Conservation (phyloP, 2,329 filamentous ascomycete species). For the Lasiodiplodia citricola region DNA sequence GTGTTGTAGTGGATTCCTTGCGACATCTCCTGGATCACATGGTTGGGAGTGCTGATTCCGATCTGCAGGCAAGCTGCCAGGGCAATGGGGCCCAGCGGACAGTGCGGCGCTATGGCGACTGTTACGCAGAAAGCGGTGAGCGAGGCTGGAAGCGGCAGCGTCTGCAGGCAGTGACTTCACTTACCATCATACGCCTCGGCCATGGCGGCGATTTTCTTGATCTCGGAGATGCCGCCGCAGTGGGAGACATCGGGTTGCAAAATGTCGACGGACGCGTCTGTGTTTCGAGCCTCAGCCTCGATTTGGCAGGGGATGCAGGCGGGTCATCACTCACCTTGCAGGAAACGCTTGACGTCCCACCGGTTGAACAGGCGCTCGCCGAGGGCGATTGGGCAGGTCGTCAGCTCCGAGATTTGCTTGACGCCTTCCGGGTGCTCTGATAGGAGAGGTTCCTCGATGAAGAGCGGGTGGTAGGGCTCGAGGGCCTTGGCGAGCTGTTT, state of each 20-base stretch:
- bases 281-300: constrained; percentile 2
- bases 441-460: constrained; percentile 76
- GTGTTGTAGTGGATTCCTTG: constrained; percentile 79
- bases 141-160: not conserved
- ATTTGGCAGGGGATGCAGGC: not conserved
- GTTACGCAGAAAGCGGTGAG: not conserved
- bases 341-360: constrained; percentile 75
- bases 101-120: constrained; percentile 74
- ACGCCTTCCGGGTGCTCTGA: constrained; percentile 72
- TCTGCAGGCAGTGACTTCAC: not conserved
- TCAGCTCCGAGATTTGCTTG: constrained; percentile 63
- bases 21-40: constrained; percentile 79
- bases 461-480: constrained; percentile 72
- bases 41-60: constrained; percentile 63
- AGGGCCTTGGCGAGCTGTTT: constrained; percentile 73
- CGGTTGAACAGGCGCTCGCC: constrained; percentile 74
- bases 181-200: constrained; percentile 69
- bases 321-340: constrained; percentile 53
- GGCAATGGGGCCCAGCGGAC: constrained; percentile 74
- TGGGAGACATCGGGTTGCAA: constrained; percentile 76
- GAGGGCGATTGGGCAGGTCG: constrained; percentile 70
- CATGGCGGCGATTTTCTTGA: constrained; percentile 71
- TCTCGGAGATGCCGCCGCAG: constrained; percentile 74
- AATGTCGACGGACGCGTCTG: constrained; percentile 67
- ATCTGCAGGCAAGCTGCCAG: constrained; percentile 74